Percentiles rank a stretch among this genome's conserved stretches.
These are phyloP conservation scores for Pestalotiopsis sp. DNA, from an alignment of 2,329 filamentous ascomycete genomes.

Conservation along the genomic window DNA sequence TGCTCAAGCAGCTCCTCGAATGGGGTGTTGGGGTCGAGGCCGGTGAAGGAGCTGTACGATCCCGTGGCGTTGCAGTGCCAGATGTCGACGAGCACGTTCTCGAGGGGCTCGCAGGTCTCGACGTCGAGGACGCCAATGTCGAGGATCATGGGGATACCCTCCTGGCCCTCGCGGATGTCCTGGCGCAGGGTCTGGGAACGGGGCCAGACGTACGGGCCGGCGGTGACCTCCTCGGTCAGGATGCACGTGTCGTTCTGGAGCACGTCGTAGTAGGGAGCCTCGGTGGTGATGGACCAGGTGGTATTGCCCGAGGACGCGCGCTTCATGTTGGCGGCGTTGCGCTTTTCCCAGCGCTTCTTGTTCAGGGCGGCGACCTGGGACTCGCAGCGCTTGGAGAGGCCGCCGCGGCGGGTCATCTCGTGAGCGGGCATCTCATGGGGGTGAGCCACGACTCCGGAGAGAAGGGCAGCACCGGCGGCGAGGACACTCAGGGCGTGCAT, in stretches of 20 bases:
- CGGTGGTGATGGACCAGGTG: conserved; percentile 22
- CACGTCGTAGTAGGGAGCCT: conserved; percentile 30
- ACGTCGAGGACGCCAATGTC: conserved; percentile 50
- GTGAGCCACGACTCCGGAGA: conserved; percentile 19
- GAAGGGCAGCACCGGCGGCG: conserved; percentile 14
- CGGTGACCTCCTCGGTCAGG: conserved; percentile 43
- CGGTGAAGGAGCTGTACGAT: conserved; percentile 40
- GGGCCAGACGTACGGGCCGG: conserved; percentile 47
- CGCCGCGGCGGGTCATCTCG: conserved; percentile 21
- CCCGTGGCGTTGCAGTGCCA: conserved; percentile 51
- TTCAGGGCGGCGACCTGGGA: conserved; percentile 23
- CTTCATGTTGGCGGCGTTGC: conserved; percentile 17
- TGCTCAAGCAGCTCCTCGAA: conserved; percentile 30
- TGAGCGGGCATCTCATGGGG: conserved; percentile 16
- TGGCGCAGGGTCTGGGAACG: conserved; percentile 42
- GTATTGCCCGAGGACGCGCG: conserved; percentile 18
- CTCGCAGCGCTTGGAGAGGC: conserved; percentile 26
- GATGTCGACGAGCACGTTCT: conserved; percentile 42
- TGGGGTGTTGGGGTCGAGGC: conserved; percentile 30
- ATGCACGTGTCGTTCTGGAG: conserved; percentile 46
- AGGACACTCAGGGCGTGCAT: conserved; percentile 6
- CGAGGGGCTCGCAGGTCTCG: conserved; percentile 41
- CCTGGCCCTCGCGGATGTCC: conserved; percentile 39
- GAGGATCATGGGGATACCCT: conserved; percentile 44
- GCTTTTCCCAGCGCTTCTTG: conserved; percentile 21